These are phyloP conservation scores for Phytophthora cactorum DNA, from an alignment of 352 stramenopile species.

Conservation along the genomic window DNA sequence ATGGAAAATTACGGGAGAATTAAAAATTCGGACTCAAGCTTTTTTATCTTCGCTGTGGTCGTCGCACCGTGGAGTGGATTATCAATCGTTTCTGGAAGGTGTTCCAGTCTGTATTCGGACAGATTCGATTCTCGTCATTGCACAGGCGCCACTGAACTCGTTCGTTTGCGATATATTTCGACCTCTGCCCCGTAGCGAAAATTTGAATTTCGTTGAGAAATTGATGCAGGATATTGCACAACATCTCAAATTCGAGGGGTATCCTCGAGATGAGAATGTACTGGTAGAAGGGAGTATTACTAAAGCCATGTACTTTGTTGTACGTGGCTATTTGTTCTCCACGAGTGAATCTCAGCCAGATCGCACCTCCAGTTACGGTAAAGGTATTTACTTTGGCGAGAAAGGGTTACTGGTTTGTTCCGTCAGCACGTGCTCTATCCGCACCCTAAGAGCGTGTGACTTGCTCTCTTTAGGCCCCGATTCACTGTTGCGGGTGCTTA, in stretches of 20 bases:
- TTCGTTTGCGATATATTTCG: conserved; percentile 57
- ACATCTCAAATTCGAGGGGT: conserved; percentile 64
- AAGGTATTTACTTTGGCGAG: conserved; percentile 71
- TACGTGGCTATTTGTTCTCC: conserved; percentile 49
- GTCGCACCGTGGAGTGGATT: conserved; percentile 66
- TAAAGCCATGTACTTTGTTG: conserved; percentile 79
- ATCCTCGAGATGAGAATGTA: conserved; percentile 62
- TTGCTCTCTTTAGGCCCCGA: conserved; percentile 58
- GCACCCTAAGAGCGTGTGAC: conserved; percentile 60
- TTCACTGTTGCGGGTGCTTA: conserved; percentile 48
- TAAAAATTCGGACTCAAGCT: conserved; percentile 52
- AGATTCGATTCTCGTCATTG: conserved; percentile 59
- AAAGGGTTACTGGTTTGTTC: conserved; percentile 59
- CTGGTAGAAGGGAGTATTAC: conserved; percentile 70
- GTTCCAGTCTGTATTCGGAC: conserved; percentile 55
- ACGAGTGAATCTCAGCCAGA: conserved; percentile 37
- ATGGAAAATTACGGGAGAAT: conserved; percentile 50
- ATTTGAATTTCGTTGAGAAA: conserved; percentile 29
- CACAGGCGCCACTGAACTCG: conserved; percentile 37
- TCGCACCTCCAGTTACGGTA: conserved; percentile 37
- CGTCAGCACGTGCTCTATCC: conserved; percentile 54
- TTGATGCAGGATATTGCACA: conserved; percentile 50
- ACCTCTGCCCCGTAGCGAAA: conserved; percentile 37
- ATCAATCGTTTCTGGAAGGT: conserved; percentile 60
- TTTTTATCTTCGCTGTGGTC: conserved; percentile 74